A percentile compares a stretch with the other conserved stretches of the same genome.
Conservation (phyloP, 352 stramenopile species). For the Globisporangium mamillatum region DNA sequence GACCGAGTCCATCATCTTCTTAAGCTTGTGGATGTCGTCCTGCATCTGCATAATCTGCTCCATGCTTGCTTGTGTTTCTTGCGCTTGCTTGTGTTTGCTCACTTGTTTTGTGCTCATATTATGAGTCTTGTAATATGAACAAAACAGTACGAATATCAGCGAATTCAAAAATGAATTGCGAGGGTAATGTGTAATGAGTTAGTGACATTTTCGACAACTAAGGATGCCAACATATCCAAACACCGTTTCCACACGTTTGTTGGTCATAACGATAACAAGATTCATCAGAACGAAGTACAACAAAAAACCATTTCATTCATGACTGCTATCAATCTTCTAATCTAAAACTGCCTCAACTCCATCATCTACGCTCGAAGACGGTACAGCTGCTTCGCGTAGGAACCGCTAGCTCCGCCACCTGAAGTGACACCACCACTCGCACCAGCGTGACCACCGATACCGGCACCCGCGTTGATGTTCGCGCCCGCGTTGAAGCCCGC, state of each 20-base stretch:
- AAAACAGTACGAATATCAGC: background rate
- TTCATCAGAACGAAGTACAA: background rate
- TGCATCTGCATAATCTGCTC: constrained; percentile 91
- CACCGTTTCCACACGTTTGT: background rate
- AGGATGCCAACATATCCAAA: background rate
- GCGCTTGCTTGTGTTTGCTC: background rate
- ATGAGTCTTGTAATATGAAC: background rate
- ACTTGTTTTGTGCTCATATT: background rate
- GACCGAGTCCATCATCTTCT: constrained; percentile 88
- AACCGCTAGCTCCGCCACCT: background rate
- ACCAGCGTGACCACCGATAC: background rate
- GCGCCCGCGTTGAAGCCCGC: background rate
- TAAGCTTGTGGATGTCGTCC: constrained; percentile 90
- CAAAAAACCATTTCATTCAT: background rate
- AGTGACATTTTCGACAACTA: too few species aligned
- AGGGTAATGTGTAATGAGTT: too few species aligned
- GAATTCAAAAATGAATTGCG: background rate
- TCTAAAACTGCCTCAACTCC: background rate
- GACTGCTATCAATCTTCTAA: background rate
- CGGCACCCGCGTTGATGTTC: background rate
- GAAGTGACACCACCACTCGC: background rate
- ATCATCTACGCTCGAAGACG: background rate
- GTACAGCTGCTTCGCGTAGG: background rate
- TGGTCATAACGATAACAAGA: background rate
- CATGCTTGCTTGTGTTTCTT: constrained; percentile 34